A percentile compares a stretch with the other conserved stretches of the same genome.
Conservation (phyloP, 805 yeast species). For the Kodamaea neixiangensis region DNA sequence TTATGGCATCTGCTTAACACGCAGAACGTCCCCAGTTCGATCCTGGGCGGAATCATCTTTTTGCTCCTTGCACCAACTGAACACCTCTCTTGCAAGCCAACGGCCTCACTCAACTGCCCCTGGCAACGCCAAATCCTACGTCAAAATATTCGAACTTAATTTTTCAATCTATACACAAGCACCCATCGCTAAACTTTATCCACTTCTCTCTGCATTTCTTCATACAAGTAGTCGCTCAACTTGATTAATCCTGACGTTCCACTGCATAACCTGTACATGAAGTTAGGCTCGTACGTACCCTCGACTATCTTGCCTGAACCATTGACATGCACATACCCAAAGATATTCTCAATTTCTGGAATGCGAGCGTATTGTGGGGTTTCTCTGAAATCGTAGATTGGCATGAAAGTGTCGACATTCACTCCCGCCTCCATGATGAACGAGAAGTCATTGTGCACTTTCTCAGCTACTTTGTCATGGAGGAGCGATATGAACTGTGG, state of each 20-base stretch:
- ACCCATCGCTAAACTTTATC: not conserved
- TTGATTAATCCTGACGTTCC: slow-evolving; percentile 50
- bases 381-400: slow-evolving; percentile 68
- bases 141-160: no score
- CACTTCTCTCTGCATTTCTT: slow-evolving; percentile 28
- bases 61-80: not conserved
- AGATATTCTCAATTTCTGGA: slow-evolving; percentile 69
- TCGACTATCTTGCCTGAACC: slow-evolving; percentile 54
- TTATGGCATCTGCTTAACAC: slow-evolving; percentile 99
- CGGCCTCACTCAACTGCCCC: not conserved
- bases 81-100: not conserved
- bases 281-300: slow-evolving; percentile 57
- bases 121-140: not conserved
- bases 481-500: slow-evolving; percentile 29
- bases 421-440: slow-evolving; percentile 58
- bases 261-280: slow-evolving; percentile 54
- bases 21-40: slow-evolving; percentile 99
- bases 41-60: slow-evolving; percentile 96
- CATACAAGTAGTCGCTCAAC: slow-evolving; percentile 53
- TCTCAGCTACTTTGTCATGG: slow-evolving; percentile 25
- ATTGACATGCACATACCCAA: slow-evolving; percentile 69
- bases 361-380: slow-evolving; percentile 64
- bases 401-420: slow-evolving; percentile 58
- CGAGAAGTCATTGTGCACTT: slow-evolving; percentile 47
- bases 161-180: not conserved